phyloP scores from a whole-genome alignment of 2,329 filamentous ascomycete species.

The Aspergillus sp. region DNA sequence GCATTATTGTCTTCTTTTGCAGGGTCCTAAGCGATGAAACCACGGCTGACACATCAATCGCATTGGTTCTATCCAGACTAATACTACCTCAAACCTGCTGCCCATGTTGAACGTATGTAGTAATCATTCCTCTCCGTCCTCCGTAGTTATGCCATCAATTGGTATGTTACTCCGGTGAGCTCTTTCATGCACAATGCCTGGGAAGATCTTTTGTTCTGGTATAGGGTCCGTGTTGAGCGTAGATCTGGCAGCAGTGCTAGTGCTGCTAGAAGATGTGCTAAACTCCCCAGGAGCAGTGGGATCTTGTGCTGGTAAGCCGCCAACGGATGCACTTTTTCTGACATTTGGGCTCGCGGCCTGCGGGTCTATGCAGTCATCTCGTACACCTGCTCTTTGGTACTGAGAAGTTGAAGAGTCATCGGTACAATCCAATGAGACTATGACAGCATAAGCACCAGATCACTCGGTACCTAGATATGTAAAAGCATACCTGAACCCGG shows the following conservation, averaged over 20 bases:
- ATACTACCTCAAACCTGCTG: not conserved
- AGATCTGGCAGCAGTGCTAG: conserved; percentile 3
- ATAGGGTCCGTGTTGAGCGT: conserved; percentile 20
- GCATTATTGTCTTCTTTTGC: not conserved
- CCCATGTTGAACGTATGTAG: not conserved
- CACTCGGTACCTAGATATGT: not conserved
- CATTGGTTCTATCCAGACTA: not conserved
- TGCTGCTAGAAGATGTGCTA: not conserved
- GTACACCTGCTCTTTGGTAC: not conserved
- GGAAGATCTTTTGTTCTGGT: conserved; percentile 45
- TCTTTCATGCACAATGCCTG: conserved; percentile 46
- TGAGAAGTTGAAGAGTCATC: not conserved
- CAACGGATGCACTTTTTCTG: not conserved
- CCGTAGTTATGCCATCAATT: conserved; percentile 1
- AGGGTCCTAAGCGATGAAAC: not conserved
- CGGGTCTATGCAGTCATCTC: not conserved
- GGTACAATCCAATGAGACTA: not conserved
- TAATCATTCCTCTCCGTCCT: conserved; percentile 5
- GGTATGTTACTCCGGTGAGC: conserved; percentile 31
- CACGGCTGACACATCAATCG: not conserved
- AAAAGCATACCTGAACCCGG: not conserved
- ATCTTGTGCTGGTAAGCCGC: not conserved
- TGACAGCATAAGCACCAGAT: not conserved
- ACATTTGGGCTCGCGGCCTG: not conserved
- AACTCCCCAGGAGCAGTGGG: not conserved